Evolutionary conservation across 2,329 filamentous ascomycete genomes (phyloP), one percentile per base, ranked within the genome.

Genomic region (Gremmenia infestans): DNA sequence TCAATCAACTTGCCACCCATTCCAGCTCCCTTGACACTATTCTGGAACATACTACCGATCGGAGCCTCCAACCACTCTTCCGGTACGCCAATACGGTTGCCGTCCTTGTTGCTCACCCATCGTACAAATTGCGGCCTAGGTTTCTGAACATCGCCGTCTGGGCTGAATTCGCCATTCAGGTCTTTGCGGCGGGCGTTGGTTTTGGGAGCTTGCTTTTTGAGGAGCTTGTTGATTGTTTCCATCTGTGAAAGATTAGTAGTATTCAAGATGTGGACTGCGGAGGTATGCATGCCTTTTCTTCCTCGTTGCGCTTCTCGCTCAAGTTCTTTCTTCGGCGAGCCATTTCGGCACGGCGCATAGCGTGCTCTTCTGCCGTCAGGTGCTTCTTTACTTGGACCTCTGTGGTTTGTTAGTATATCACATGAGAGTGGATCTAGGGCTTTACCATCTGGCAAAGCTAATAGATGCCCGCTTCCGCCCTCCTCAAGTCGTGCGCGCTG

Each of bases 221-320:
- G 82, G 2, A 94, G 83, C 67, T 92, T 91, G 76, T 94, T 92
- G 80, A 94, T 93, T 0, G 89, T 94, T 76, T 93, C 89, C 81
- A 91, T 89, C 88, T 92, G 52, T 17, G 15, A 57, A 19, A 40
- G 15, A 28, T 66, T 54, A 62, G 58, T 23, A 39, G 36, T 40
- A 8, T n/a, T 42, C 19, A 32, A 36, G 28, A 37, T 46, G 23
- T 40, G 47, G 40, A 35, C 25, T 35, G 14, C n/a, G 19, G 28
- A 53, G 52, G 50, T 52, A 60, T 32, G 28, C 68, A 28, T 67
- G 85, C 82, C 78, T 89, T 90, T 70, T 89, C 87, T 72, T 90
- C 87, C 66, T 89, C 86, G 54, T 88, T 87, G n/a, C 86, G 80
- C 73, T 89, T 88, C 72, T 89, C 87, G 56, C 83, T 87, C 35